Evolutionary conservation across 352 stramenopile species (phyloP), one percentile per base, ranked within the genome.

Genomic region (Globisporangium cystogenes): DNA sequence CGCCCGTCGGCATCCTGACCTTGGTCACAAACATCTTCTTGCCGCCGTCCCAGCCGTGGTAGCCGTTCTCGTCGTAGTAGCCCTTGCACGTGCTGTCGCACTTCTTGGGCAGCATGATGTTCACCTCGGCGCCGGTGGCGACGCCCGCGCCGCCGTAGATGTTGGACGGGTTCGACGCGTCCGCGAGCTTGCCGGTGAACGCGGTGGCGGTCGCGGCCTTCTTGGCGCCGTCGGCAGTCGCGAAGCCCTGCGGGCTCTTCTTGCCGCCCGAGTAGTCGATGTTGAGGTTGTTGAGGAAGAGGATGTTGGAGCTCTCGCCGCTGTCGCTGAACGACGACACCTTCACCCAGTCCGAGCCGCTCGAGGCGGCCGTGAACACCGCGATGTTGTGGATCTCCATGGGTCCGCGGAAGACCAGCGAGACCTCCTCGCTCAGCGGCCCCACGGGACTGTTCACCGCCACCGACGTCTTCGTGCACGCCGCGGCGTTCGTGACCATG

Each of bases 21-120:
- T 82, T 87, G 44, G 77, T 82, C 51, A 82, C 70, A 48, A 91
- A 91, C 70, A 91, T 75, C 62, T 87, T 91, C 62, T 79, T 79
- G 54, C 78, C 74, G n/a, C 77, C 70, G 40, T 73, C 53, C 81
- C 81, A 89, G 54, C 81, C 81, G 53, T 87, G 76, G 56, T 86
- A 82, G 24, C 72, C 78, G 44, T 75, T 74, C 51, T 78, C 66
- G 45, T 78, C 72, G 54, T 87, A 81, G 64, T 82, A 91, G n/a
- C 81, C 81, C 35, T 74, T 60, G 64, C 78, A 91, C 5, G 58
- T 60, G 23, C 65, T 62, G 5, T 73, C 48, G 47, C 74, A 87
- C 58, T 75, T 81, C n/a, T 66, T 77, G 33, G 44, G 53, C 5
- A 67, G 74, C 77, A 90, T 83, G 63, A 90, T 87, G 71, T 90